Evolutionary conservation across 2,329 filamentous ascomycete genomes (phyloP), one percentile per base, ranked within the genome.

Genomic region (Paradendryphiella salina): DNA sequence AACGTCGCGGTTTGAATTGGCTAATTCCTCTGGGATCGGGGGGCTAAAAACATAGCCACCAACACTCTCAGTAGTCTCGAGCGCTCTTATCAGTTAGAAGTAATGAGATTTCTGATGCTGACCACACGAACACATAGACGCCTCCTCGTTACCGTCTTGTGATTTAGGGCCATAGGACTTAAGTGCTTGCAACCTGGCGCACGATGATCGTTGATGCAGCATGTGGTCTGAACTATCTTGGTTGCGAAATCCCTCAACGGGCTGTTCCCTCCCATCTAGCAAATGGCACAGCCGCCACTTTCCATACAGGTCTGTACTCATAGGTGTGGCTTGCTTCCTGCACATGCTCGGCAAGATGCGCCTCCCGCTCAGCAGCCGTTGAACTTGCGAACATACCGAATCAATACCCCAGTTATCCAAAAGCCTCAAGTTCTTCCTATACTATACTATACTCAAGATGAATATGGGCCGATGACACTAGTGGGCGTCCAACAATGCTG

Each of bases 231-330:
- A 14, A 26, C 26, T 8, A 13, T 35, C 31, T n/a, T 23, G 32
- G 23, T 26, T 28, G 13, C 29, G 13, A 38, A 28, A 37, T 23
- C 41, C 9, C 15, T 33, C n/a, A 3, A 21, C 17, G 18, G 31
- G n/a, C 26, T 11, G 14, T 29, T 39, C 13, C 3, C 17, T 36
- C 2, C 10, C n/a, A 21, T 21, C 17, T 11, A 40, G 34, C 14
- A 13, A 18, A n/a, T 28, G 28, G 34, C 35, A 23, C 47, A 39
- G 41, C 34, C 15, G 21, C 33, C 41, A 39, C 40, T 17, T 46
- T 17, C 17, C 13, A 14, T 34, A 21, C 41, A 13, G 15, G 34
- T 43, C 33, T 33, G 31, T 20, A n/a, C 29, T 8, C 18, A n/a
- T 4, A 33, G 20, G 21, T 14, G 14, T 23, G 9, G 3, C 20